A percentile compares a stretch with the other conserved stretches of the same genome.
phyloP scores from a whole-genome alignment of 164 flowering plant genomes.

The Stephania japonica region DNA sequence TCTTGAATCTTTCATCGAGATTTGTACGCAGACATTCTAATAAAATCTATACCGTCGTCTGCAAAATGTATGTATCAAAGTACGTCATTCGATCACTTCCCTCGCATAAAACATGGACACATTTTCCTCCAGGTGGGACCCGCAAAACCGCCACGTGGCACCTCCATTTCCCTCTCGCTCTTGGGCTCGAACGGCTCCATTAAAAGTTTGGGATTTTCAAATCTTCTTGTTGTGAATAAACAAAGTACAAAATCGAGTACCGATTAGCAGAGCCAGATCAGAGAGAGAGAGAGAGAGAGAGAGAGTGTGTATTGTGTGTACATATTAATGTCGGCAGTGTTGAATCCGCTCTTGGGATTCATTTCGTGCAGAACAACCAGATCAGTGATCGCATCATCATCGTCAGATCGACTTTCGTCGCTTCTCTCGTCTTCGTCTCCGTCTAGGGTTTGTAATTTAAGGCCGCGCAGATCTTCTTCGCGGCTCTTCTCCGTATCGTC shows the following conservation, averaged over 20 bases:
- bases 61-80: no score
- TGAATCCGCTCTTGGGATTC: neutral
- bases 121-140: neutral
- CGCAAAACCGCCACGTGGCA: neutral
- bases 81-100: no score
- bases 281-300: neutral
- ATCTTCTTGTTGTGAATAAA: no score
- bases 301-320: neutral
- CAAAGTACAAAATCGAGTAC: neutral
- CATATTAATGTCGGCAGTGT: neutral
- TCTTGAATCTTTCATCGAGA: no score
- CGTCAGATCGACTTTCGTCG: neutral
- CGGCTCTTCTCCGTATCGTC: neutral
- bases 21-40: no score
- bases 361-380: neutral
- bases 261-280: neutral
- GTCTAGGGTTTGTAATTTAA: neutral
- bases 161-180: neutral
- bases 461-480: neutral
- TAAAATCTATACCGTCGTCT: no score
- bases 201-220: no score
- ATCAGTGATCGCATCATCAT: neutral
- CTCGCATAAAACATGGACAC: neutral
- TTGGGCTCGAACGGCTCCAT: neutral
- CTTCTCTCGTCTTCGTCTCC: neutral